phyloP scores from a whole-genome alignment of 2,329 filamentous ascomycete species.

The Alternaria atra region DNA sequence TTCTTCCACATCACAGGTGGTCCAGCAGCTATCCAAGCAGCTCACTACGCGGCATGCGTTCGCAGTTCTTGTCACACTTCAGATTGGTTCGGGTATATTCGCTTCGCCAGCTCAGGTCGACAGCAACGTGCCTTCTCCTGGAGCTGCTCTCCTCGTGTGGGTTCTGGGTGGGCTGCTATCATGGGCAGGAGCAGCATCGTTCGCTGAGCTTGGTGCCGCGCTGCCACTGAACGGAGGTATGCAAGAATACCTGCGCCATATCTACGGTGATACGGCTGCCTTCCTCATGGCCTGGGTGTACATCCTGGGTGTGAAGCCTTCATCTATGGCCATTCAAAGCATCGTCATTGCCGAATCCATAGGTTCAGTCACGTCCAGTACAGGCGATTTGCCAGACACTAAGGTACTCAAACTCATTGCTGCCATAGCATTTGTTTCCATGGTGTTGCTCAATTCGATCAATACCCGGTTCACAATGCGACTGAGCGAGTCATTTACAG shows the following conservation, averaged over 20 bases:
- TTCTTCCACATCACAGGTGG: constrained; percentile 23
- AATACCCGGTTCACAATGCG: constrained; percentile 53
- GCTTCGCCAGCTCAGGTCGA: constrained; percentile 71
- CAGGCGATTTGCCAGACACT: constrained; percentile 25
- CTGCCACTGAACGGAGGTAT: constrained; percentile 71
- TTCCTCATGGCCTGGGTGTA: constrained; percentile 72
- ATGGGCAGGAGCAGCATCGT: constrained; percentile 70
- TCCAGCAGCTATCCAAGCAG: constrained; percentile 31
- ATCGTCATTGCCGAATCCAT: constrained; percentile 66
- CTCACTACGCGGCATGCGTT: constrained; percentile 57
- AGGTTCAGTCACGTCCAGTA: constrained; percentile 58
- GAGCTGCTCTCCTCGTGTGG: constrained; percentile 67
- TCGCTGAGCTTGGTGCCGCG: constrained; percentile 70
- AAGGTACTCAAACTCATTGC: constrained; percentile 49
- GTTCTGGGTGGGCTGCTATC: constrained; percentile 68
- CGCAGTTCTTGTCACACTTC: constrained; percentile 69
- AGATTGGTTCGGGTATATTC: constrained; percentile 72
- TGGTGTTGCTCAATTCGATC: constrained; percentile 57
- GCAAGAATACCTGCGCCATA: constrained; percentile 69
- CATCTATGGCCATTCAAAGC: constrained; percentile 69
- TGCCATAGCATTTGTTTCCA: constrained; percentile 48
- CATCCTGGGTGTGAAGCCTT: constrained; percentile 71
- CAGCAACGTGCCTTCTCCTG: constrained; percentile 69
- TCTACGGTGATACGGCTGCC: constrained; percentile 69
- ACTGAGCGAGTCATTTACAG: constrained; percentile 54